Conservation (phyloP, 1,284 basidiomycete species). For the Cryptococcus wingfieldii region DNA sequence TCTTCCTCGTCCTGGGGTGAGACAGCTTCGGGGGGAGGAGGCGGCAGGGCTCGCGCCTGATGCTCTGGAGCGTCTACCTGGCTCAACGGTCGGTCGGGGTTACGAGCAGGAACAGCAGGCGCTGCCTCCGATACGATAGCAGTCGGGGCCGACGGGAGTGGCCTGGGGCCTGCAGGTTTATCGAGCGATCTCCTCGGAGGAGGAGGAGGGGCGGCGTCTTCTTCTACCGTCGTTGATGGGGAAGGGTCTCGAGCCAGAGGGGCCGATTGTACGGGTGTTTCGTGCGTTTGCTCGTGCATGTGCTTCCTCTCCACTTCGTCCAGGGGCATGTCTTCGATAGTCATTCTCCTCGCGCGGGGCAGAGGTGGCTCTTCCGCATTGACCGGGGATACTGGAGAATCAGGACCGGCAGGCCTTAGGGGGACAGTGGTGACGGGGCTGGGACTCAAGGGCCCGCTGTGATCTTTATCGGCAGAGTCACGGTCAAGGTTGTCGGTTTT, state of each 20-base stretch:
- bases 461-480: conserved; percentile 6
- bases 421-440: conserved; percentile 26
- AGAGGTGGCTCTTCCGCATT: conserved; percentile 15
- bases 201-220: conserved; percentile 18
- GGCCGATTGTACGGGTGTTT: conserved; percentile 2
- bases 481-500: background rate
- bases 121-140: background rate
- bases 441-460: conserved; percentile 1
- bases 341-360: conserved; percentile 12
- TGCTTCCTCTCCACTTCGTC: conserved; percentile 41
- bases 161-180: conserved; percentile 20
- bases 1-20: conserved; percentile 29
- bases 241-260: conserved; percentile 13
- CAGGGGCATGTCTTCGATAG: conserved; percentile 18
- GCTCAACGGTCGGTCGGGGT: background rate
- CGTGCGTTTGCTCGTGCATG: conserved; percentile 20
- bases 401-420: conserved; percentile 28
- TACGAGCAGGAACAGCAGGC: background rate
- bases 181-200: conserved; percentile 12
- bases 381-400: conserved; percentile 4
- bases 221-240: conserved; percentile 16
- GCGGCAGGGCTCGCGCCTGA: conserved; percentile 17
- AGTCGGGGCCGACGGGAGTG: conserved; percentile 19
- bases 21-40: conserved; percentile 15
- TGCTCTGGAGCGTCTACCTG: background rate